Evolutionary conservation across 2,329 filamentous ascomycete genomes (phyloP), one percentile per base, ranked within the genome.

Genomic region (Endoconidiophora polonica): DNA sequence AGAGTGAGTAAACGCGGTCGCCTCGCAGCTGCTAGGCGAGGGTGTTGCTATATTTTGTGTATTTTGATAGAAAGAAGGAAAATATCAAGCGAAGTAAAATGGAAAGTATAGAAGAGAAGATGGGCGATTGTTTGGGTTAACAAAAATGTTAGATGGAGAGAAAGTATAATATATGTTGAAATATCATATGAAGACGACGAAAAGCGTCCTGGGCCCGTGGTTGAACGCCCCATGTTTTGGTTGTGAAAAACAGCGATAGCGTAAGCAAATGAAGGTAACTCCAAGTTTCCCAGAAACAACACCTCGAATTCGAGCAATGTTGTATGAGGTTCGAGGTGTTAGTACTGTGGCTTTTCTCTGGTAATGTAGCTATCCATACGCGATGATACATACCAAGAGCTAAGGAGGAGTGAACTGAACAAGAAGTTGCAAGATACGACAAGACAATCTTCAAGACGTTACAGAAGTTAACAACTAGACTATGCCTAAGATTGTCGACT

Each of bases 231-330:
- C 68, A 73, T 79, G 77, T 83, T 84, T 85, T 83, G 76, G 80
- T 86, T 85, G 79, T 72, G 81, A 84, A 85, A 85, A 85, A 82
- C 77, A 81, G 73, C 74, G 76, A 81, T 73, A 77, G 76, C 74
- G 76, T 53, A 53, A 40, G 52, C 77, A 77, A 76, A 68, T 71
- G 70, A 69, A 73, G 70, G 73, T 75, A 73, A 80, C 52, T 73
- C 74, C 76, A 76, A 73, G 69, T 63, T 64, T 63, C 66, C 64
- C 52, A 53, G 48, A 62, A 65, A 64, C 60, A 59, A 56, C 61
- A 65, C 64, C 63, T 66, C 63, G 63, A 52, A 53, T 56, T 50
- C 66, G 68, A 69, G 71, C 71, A 73, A 86, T 86, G 81, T 86
- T 86, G 73, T 76, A 86, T 86, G 76, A 67, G 47, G 47, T 38